These are phyloP conservation scores for Kazachstania bromeliacearum DNA, from an alignment of 805 yeast genomes.

Conservation along the genomic window DNA sequence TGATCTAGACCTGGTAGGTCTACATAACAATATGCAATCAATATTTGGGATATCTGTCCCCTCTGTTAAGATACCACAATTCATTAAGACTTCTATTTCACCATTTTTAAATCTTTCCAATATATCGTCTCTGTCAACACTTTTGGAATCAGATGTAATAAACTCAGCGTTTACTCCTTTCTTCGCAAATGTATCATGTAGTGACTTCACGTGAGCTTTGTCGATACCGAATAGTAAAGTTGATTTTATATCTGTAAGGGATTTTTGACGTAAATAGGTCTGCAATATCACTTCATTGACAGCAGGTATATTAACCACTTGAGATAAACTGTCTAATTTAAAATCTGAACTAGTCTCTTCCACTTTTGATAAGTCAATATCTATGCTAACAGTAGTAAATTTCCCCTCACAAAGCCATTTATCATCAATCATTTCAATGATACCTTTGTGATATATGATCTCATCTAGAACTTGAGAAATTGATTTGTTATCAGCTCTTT, in stretches of 20 bases:
- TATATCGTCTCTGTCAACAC: slow-evolving; percentile 40
- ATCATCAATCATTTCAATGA: slow-evolving; percentile 55
- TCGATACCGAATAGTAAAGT: slow-evolving; percentile 74
- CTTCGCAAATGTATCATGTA: slow-evolving; percentile 44
- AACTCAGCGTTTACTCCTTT: slow-evolving; percentile 61
- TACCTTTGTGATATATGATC: slow-evolving; percentile 58
- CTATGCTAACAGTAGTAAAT: slow-evolving; percentile 48
- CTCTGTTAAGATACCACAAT: slow-evolving; percentile 86
- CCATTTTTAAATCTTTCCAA: slow-evolving; percentile 55
- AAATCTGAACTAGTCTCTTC: slow-evolving; percentile 46
- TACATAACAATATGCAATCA: slow-evolving; percentile 65
- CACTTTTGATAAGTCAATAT: slow-evolving; percentile 35
- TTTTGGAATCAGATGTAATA: slow-evolving; percentile 59
- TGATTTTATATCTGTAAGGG: slow-evolving; percentile 37
- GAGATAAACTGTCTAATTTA: slow-evolving; percentile 39
- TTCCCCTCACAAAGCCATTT: slow-evolving; percentile 63
- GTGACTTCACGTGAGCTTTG: slow-evolving; percentile 49
- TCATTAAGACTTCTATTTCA: slow-evolving; percentile 60
- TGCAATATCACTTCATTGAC: slow-evolving; percentile 47
- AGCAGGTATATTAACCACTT: slow-evolving; percentile 43
- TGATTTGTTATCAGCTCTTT: slow-evolving; percentile 60
- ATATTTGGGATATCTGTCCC: slow-evolving; percentile 91
- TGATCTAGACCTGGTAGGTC: slow-evolving; percentile 73
- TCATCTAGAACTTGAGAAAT: slow-evolving; percentile 57
- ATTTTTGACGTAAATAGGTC: slow-evolving; percentile 40